These are phyloP conservation scores for Microcyclospora pomicola DNA, from an alignment of 2,329 filamentous ascomycete species.

Conservation along the genomic window DNA sequence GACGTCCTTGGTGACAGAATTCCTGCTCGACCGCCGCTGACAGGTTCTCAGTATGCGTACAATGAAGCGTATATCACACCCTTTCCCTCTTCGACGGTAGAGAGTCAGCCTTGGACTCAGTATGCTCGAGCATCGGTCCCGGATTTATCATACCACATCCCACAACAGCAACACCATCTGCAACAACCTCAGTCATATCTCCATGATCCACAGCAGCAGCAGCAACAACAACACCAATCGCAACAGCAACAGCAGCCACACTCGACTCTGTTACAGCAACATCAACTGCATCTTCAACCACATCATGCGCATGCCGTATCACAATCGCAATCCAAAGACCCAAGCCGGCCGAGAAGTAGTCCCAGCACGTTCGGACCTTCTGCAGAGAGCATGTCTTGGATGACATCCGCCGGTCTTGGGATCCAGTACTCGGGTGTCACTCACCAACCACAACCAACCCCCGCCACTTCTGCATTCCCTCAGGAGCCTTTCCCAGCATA, in stretches of 20 bases:
- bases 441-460: conserved; percentile 16
- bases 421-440: conserved; percentile 24
- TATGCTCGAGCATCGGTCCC: conserved; percentile 15
- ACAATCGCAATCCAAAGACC: conserved; percentile 11
- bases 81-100: conserved; percentile 21
- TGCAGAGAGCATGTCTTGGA: conserved; percentile 26
- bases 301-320: conserved; percentile 4
- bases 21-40: conserved; percentile 2
- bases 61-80: conserved; percentile 22
- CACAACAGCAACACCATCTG: conserved; percentile 8
- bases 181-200: conserved; percentile 3
- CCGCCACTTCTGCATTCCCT: conserved; percentile 20
- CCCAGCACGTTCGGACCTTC: conserved; percentile 30
- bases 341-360: conserved; percentile 28
- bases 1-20: not conserved
- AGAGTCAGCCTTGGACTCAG: conserved; percentile 17
- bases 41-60: conserved; percentile 15
- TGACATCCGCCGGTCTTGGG: conserved; percentile 25
- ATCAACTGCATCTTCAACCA: not conserved
- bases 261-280: not conserved
- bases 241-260: not conserved
- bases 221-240: not conserved
- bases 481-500: conserved; percentile 19
- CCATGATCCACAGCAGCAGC: not conserved
- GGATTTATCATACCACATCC: conserved; percentile 11